Conservation (phyloP, 2,329 filamentous ascomycete genomes). For the Sclerotinia subarctica region DNA sequence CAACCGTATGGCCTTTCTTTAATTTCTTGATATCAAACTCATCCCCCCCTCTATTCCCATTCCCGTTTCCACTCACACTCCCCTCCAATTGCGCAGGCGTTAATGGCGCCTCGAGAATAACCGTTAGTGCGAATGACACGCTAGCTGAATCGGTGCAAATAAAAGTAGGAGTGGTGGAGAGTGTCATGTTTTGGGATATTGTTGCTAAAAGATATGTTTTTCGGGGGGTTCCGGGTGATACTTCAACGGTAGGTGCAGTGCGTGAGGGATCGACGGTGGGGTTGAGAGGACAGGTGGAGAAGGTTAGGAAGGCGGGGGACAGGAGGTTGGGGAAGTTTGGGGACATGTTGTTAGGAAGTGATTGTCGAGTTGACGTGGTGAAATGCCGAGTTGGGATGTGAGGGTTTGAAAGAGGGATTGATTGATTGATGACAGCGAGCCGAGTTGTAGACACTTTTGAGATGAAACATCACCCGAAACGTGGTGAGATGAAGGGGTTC, state of each 20-base stretch:
- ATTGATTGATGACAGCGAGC: not conserved
- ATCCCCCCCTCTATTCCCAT: slow-evolving; percentile 20
- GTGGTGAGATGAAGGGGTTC: slow-evolving; percentile 3
- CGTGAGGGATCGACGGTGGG: slow-evolving; percentile 9
- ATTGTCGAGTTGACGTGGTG: not conserved
- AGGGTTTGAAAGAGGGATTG: not conserved
- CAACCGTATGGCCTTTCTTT: slow-evolving; percentile 30
- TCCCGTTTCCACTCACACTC: slow-evolving; percentile 1
- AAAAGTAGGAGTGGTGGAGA: slow-evolving; percentile 34
- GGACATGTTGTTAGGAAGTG: not conserved
- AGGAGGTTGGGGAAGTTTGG: slow-evolving; percentile 28
- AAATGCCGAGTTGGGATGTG: too few species aligned
- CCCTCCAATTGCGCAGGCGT: slow-evolving; percentile 21
- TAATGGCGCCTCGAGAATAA: slow-evolving; percentile 23
- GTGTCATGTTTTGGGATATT: slow-evolving; percentile 35
- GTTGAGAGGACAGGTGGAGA: slow-evolving; percentile 25
- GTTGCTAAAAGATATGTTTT: slow-evolving; percentile 31
- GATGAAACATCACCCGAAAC: not conserved
- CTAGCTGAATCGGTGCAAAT: slow-evolving; percentile 30
- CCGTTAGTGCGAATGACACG: slow-evolving; percentile 30
- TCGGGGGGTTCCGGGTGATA: not conserved
- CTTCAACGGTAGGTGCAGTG: slow-evolving; percentile 6
- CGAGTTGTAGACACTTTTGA: not conserved
- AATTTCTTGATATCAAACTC: slow-evolving; percentile 28
- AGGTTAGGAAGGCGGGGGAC: slow-evolving; percentile 28